A percentile compares a stretch with the other conserved stretches of the same genome.
These are phyloP conservation scores for Neopestalotiopsis sp. DNA, from an alignment of 2,329 filamentous ascomycete genomes.

Conservation along the genomic window DNA sequence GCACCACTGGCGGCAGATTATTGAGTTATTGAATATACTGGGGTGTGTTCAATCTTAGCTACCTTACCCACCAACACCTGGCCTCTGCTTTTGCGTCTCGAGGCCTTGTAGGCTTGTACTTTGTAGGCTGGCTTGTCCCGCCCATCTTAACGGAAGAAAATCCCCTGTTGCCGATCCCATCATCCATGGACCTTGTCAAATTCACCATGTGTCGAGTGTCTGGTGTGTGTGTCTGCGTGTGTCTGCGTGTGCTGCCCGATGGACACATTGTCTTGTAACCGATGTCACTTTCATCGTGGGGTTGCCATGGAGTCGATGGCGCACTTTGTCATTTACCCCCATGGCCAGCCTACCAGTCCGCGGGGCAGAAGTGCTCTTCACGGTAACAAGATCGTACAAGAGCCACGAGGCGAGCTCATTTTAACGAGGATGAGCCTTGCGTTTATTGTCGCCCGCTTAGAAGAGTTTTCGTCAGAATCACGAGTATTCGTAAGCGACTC, in stretches of 20 bases:
- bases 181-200: no score
- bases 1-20: not conserved
- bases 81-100: slow-evolving; percentile 1
- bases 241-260: not conserved
- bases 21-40: not conserved
- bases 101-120: not conserved
- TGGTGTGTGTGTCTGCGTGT: not conserved
- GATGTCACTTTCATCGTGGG: slow-evolving; percentile 14
- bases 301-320: slow-evolving; percentile 5
- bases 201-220: no score
- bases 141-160: not conserved
- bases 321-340: not conserved
- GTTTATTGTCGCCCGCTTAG: not conserved
- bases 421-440: slow-evolving; percentile 11
- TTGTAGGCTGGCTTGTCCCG: not conserved
- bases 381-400: not conserved
- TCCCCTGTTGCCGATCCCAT: slow-evolving; percentile 14
- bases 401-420: not conserved
- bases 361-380: not conserved
- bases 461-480: not conserved
- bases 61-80: not conserved
- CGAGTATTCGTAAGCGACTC: no score
- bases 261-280: not conserved
- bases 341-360: not conserved
- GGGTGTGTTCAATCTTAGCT: not conserved